These are phyloP conservation scores for Xylaria palmicola DNA, from an alignment of 495 filamentous ascomycete species.

Conservation along the genomic window DNA sequence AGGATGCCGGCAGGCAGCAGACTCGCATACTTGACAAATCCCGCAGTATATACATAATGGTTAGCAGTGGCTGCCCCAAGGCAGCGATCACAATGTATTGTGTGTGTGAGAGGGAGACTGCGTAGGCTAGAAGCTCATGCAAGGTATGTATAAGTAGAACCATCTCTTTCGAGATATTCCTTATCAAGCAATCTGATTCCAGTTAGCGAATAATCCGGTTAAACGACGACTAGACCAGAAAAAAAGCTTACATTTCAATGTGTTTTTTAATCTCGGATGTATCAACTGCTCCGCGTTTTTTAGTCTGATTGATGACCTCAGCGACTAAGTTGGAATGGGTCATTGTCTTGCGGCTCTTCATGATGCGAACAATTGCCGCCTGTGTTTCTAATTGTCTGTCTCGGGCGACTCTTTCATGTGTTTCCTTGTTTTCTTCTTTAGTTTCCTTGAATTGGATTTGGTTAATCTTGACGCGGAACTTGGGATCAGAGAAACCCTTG, in stretches of 20 bases:
- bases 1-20: no score
- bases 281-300: conserved; percentile 77
- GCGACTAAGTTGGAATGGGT: conserved; percentile 75
- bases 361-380: conserved; percentile 93
- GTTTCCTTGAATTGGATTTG: conserved; percentile 97
- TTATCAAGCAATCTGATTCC: conserved; percentile 79
- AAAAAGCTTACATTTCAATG: conserved; percentile 79
- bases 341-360: conserved; percentile 93
- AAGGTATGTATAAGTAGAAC: conserved; percentile 76
- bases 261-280: conserved; percentile 88
- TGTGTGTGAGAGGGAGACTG: background rate
- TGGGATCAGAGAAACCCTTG: conserved; percentile 68
- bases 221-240: background rate
- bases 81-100: background rate
- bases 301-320: conserved; percentile 87
- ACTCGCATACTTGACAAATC: background rate
- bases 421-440: conserved; percentile 80
- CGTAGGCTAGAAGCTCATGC: no score
- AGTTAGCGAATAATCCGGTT: background rate
- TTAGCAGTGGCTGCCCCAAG: background rate
- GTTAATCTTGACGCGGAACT: conserved; percentile 96
- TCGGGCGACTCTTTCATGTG: conserved; percentile 81
- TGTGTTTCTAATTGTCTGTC: conserved; percentile 96
- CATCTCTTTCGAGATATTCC: conserved; percentile 89
- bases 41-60: background rate